Evolutionary conservation across 352 stramenopile species (phyloP).

Genomic region (Globisporangium acanthophoron): DNA sequence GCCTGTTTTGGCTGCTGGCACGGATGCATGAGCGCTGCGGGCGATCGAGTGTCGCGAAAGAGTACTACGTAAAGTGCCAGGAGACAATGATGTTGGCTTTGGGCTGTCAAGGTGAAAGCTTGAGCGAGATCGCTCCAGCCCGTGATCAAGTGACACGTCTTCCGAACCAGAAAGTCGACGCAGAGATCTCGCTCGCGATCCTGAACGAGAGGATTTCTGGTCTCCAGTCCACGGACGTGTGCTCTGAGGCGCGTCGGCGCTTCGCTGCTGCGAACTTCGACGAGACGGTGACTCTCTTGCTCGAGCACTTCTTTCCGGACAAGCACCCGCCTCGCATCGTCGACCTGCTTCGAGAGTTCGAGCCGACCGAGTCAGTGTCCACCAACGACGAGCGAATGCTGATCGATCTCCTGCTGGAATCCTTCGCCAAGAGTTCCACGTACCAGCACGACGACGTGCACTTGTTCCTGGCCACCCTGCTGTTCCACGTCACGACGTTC

Average conservation of each 20-base stretch:
- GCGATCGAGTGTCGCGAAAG: constrained; percentile 35
- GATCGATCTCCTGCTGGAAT: constrained; percentile 38
- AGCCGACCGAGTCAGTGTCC: constrained; percentile 17
- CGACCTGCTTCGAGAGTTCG: constrained; percentile 57
- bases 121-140: not conserved
- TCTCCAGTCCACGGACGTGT: constrained; percentile 53
- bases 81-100: constrained; percentile 14
- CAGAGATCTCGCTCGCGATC: constrained; percentile 28
- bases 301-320: constrained; percentile 50
- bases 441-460: constrained; percentile 24
- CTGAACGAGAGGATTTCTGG: constrained; percentile 45
- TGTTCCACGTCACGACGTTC: constrained; percentile 36
- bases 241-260: constrained; percentile 38
- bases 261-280: constrained; percentile 32
- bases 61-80: constrained; percentile 54
- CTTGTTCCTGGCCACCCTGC: constrained; percentile 32
- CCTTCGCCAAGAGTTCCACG: constrained; percentile 27
- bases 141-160: constrained; percentile 15
- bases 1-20: constrained; percentile 57
- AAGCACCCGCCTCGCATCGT: constrained; percentile 36
- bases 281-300: constrained; percentile 28
- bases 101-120: not conserved
- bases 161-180: constrained; percentile 38
- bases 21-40: constrained; percentile 39
- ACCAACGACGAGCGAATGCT: constrained; percentile 4